These are phyloP conservation scores for Heliocybe sulcata DNA, from an alignment of 1,284 basidiomycete species.

Conservation along the genomic window DNA sequence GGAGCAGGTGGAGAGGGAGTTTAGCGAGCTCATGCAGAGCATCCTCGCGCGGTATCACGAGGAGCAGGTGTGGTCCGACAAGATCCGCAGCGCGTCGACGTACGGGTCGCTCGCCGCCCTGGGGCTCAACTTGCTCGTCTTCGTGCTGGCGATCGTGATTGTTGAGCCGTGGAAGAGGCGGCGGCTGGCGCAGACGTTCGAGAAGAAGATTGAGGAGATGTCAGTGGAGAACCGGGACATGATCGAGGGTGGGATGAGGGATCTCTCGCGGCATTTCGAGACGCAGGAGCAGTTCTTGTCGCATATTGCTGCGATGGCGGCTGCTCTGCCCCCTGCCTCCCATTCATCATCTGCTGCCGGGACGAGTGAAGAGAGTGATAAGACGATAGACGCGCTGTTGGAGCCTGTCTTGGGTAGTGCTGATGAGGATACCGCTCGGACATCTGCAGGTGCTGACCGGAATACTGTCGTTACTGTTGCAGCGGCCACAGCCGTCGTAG, in stretches of 20 bases:
- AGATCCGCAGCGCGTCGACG: conserved; percentile 88
- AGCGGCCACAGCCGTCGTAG: background rate
- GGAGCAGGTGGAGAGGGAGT: conserved; percentile 74
- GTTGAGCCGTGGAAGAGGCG: conserved; percentile 94
- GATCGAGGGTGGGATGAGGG: conserved; percentile 2
- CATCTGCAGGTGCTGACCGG: background rate
- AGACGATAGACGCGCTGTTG: background rate
- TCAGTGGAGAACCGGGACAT: conserved; percentile 32
- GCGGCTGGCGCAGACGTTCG: conserved; percentile 79
- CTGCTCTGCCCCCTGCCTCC: background rate
- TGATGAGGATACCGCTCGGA: background rate
- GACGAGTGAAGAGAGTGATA: too few relatives aligned
- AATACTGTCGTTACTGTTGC: background rate
- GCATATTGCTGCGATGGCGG: background rate
- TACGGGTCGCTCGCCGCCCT: conserved; percentile 83
- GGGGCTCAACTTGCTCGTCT: conserved; percentile 82
- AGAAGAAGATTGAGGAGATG: conserved; percentile 76
- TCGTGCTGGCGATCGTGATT: conserved; percentile 78
- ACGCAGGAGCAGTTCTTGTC: conserved; percentile 2
- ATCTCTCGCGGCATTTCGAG: background rate
- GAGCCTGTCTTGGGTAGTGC: background rate
- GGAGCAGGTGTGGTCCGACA: conserved; percentile 97
- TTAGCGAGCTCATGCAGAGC: conserved; percentile 77
- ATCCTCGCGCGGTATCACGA: conserved; percentile 92
- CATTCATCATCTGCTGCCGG: background rate